Evolutionary conservation across 352 stramenopile species (phyloP).

Genomic region (Pythium aristosporum): DNA sequence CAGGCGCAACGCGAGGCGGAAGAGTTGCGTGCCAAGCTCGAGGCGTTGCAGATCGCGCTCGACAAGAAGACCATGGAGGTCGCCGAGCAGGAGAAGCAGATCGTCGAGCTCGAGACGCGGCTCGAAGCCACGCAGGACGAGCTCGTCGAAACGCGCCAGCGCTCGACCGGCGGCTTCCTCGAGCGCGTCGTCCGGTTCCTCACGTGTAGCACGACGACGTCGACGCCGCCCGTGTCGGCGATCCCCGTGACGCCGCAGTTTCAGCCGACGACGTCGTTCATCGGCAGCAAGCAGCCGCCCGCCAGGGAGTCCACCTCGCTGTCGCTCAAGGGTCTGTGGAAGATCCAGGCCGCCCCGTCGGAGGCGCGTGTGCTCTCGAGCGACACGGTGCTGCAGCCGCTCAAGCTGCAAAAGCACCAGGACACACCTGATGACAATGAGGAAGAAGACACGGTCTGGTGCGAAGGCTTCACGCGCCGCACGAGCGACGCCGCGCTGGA

Average conservation of each 20-base stretch:
- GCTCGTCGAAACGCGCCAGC: constrained; percentile 49
- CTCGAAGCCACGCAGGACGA: constrained; percentile 53
- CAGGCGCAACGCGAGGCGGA: constrained; percentile 47
- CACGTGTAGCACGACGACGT: constrained; percentile 58
- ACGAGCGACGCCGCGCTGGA: constrained; percentile 16
- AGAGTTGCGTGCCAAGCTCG: constrained; percentile 45
- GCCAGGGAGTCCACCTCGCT: constrained; percentile 27
- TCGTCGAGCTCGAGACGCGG: constrained; percentile 57
- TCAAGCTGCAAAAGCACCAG: constrained; percentile 20
- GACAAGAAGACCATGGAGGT: constrained; percentile 51
- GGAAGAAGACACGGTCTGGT: constrained; percentile 20
- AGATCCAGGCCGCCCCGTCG: constrained; percentile 21
- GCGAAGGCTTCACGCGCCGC: constrained; percentile 20
- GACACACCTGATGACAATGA: constrained; percentile 19
- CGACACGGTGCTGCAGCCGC: constrained; percentile 15
- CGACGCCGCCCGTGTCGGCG: constrained; percentile 45
- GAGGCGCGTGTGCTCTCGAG: constrained; percentile 23
- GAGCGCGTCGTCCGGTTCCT: constrained; percentile 86
- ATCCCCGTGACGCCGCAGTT: constrained; percentile 21
- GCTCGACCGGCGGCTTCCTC: constrained; percentile 36
- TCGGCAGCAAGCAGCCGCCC: constrained; percentile 15
- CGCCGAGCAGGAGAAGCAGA: constrained; percentile 58
- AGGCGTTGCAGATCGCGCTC: constrained; percentile 53
- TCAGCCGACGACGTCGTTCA: constrained; percentile 17
- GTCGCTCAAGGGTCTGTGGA: constrained; percentile 33